phyloP scores from a whole-genome alignment of 2,329 filamentous ascomycete genomes.

The Trichoderma sp. region DNA sequence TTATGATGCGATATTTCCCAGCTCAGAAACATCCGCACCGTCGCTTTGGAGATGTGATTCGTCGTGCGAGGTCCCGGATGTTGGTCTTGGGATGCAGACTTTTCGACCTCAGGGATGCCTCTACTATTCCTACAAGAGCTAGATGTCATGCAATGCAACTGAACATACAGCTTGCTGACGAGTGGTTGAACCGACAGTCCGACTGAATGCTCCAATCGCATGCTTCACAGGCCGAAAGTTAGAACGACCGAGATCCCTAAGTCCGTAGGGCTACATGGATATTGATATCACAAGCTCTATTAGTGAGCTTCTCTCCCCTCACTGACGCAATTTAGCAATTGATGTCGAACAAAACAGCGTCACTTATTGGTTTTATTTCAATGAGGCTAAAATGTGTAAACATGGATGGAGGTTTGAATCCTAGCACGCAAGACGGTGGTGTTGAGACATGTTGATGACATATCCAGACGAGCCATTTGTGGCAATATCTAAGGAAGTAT shows the following conservation, averaged over 20 bases:
- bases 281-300: background rate
- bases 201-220: constrained; percentile 2
- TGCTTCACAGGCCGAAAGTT: background rate
- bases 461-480: background rate
- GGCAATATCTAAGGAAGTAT: background rate
- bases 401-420: background rate
- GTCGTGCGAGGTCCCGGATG: constrained; percentile 2
- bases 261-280: background rate
- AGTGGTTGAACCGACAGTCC: background rate
- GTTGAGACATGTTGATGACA: background rate
- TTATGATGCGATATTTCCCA: constrained; percentile 14
- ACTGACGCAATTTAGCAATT: constrained; percentile 15
- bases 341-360: constrained; percentile 11
- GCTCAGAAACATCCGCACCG: background rate
- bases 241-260: background rate
- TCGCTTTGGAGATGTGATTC: constrained; percentile 1
- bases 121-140: background rate
- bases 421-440: background rate
- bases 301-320: background rate
- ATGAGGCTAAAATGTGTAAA: background rate
- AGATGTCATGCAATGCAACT: background rate
- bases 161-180: background rate
- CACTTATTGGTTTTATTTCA: background rate
- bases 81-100: background rate
- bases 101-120: background rate